Base-by-base conservation (phyloP, 108 stramenopile species). In the Cylindrotheca fusiformis region DNA sequence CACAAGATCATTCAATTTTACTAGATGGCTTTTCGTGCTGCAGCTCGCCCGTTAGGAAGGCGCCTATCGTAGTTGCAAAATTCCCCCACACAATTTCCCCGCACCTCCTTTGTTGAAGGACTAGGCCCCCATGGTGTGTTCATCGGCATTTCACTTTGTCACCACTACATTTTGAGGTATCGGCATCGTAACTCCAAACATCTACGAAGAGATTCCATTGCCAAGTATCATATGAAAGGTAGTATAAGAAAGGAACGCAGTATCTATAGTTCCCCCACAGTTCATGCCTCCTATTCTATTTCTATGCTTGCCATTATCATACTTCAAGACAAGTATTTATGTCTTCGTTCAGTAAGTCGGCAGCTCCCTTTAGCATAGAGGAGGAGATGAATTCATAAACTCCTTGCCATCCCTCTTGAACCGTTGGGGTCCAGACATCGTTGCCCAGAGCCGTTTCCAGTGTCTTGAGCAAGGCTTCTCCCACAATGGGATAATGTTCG, bases 401-500 rank as follows among this genome's bases (percentile, higher is more conserved):
- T 1, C 21, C 14, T 1, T 29, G 24, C 76, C 76, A 77, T n/a
- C 58, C 71, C 4, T 29, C 46, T 52, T 71, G 60, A 1, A 77
- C 66, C 22, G 50, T 47, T 14, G 31, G 32, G 6, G 76, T 77
- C 45, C 61, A 77, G 0, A 26, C 17, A 22, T 67, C 70, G 4
- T 55, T 20, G 8, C 76, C 76, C 47, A 78, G 36, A 23, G 68
- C 77, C 10, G 59, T 44, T n/a, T 62, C 67, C 36, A 78, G 48
- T 28, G 77, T 78, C 21, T 47, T 45, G 21, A 78, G 36, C 8
- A 78, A 47, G 1, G 77, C 71, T n/a, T 58, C 31, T 23, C 72
- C 77, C 3, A 78, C 72, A 8, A 78, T 32, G n/a, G 72, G 64
- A 49, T 69, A 78, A 44, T 78, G 77, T 18, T 44, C 67, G 1